These are phyloP conservation scores for Chaetomium strumarium DNA, from an alignment of 2,329 filamentous ascomycete genomes.

Conservation along the genomic window DNA sequence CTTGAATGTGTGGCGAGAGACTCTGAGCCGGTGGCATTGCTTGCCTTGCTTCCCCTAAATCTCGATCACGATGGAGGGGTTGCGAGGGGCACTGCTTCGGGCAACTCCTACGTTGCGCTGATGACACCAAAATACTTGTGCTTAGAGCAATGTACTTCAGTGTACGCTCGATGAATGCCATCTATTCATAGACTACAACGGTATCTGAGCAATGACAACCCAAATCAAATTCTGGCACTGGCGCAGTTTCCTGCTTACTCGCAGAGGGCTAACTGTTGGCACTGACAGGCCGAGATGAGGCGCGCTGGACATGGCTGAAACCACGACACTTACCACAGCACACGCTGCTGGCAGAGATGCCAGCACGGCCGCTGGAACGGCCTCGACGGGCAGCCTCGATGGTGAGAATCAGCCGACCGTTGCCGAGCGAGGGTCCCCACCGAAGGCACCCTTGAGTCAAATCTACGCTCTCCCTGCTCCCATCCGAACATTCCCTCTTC, in stretches of 20 bases:
- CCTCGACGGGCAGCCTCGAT: not conserved
- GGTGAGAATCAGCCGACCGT: slow-evolving; percentile 1
- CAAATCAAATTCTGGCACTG: not conserved
- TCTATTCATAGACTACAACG: slow-evolving; percentile 84
- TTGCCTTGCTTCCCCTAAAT: not conserved
- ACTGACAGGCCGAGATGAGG: slow-evolving; percentile 43
- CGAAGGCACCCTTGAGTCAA: slow-evolving; percentile 46
- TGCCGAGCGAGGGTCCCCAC: slow-evolving; percentile 5
- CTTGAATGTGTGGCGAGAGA: not conserved
- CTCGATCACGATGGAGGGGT: not conserved
- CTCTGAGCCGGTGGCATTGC: not conserved
- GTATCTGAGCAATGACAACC: slow-evolving; percentile 67
- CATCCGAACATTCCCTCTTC: slow-evolving; percentile 74
- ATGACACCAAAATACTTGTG: slow-evolving; percentile 53
- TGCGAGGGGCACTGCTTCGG: not conserved
- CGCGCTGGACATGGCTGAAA: slow-evolving; percentile 40
- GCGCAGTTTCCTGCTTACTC: not conserved
- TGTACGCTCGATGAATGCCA: slow-evolving; percentile 57
- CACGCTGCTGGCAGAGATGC: slow-evolving; percentile 2
- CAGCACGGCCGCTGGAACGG: not conserved
- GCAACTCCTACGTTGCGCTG: slow-evolving; percentile 40
- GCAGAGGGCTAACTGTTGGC: slow-evolving; percentile 16
- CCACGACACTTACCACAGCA: slow-evolving; percentile 17
- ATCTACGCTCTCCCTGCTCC: slow-evolving; percentile 80
- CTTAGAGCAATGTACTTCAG: slow-evolving; percentile 54